A percentile compares a stretch with the other conserved stretches of the same genome.
Evolutionary conservation across 352 stramenopile species (phyloP).

Genomic region (Globisporangium abappressorium): DNA sequence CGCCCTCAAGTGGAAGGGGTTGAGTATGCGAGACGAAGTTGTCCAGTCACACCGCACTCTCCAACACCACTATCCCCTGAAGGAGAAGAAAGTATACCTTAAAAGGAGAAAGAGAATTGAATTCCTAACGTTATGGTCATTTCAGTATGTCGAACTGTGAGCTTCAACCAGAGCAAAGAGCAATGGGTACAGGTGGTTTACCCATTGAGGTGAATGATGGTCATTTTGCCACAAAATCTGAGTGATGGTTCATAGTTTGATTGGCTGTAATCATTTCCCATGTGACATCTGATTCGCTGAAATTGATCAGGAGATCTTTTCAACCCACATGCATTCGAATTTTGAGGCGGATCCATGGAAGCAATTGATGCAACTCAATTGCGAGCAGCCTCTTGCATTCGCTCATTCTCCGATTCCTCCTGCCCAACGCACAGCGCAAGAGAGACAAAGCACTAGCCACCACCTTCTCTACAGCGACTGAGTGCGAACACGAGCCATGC

Average conservation of each 20-base stretch:
- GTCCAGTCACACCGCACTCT: background rate
- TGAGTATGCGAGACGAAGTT: background rate
- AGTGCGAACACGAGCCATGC: background rate
- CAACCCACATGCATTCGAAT: background rate
- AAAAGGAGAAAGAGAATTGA: slow-evolving; percentile 3
- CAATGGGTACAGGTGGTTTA: background rate
- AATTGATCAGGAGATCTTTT: background rate
- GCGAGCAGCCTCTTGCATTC: background rate
- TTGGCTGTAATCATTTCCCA: background rate
- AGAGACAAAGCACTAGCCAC: background rate
- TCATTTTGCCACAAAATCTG: background rate
- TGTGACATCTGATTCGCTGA: background rate
- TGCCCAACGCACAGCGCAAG: background rate
- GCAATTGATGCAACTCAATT: background rate
- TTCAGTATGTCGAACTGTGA: background rate
- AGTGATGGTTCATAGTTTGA: background rate
- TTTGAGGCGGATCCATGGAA: background rate
- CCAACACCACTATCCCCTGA: background rate
- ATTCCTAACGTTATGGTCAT: background rate
- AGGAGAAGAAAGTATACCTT: slow-evolving; percentile 1
- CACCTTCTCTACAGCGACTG: background rate
- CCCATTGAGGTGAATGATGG: background rate
- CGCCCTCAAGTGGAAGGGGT: slow-evolving; percentile 17
- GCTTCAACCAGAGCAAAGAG: background rate
- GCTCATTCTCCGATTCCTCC: background rate